phyloP scores from a whole-genome alignment of 2,329 filamentous ascomycete species.

The Rugonectria rugulosa region DNA sequence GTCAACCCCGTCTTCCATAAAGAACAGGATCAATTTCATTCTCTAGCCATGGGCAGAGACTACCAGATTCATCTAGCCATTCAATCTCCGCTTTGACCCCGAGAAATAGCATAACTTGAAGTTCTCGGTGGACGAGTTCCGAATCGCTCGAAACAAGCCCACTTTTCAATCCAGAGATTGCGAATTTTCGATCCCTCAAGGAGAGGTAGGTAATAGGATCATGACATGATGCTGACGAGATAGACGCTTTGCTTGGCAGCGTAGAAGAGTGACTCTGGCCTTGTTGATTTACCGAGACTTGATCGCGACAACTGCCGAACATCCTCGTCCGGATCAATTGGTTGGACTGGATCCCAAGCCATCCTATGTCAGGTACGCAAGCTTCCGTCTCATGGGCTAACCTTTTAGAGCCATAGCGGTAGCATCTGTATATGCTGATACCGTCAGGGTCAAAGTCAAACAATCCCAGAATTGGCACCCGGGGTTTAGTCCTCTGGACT shows the following conservation, averaged over 20 bases:
- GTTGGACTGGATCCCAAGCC: conserved; percentile 67
- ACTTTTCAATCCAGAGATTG: conserved; percentile 59
- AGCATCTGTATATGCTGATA: conserved; percentile 75
- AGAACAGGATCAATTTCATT: conserved; percentile 42
- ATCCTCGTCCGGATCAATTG: too few relatives aligned
- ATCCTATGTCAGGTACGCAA: conserved; percentile 60
- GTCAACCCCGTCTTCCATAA: background rate
- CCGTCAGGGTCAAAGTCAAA: conserved; percentile 83
- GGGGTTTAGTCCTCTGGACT: conserved; percentile 55
- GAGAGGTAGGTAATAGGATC: conserved; percentile 53
- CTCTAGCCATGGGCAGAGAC: conserved; percentile 60
- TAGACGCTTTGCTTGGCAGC: conserved; percentile 15
- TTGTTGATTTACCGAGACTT: too few relatives aligned
- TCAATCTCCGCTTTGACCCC: conserved; percentile 83
- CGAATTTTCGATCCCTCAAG: conserved; percentile 64
- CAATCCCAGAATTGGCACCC: conserved; percentile 67
- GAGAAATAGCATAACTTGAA: conserved; percentile 78
- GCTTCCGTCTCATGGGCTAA: conserved; percentile 66
- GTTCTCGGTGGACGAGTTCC: conserved; percentile 60
- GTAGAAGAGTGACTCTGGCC: conserved; percentile 18
- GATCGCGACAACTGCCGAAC: too few relatives aligned
- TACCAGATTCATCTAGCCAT: conserved; percentile 65
- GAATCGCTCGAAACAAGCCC: conserved; percentile 44
- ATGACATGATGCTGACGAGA: conserved; percentile 38
- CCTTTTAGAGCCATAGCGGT: conserved; percentile 72